These are phyloP conservation scores for Yamadazyma kitorensis DNA, from an alignment of 805 yeast species.

Conservation along the genomic window DNA sequence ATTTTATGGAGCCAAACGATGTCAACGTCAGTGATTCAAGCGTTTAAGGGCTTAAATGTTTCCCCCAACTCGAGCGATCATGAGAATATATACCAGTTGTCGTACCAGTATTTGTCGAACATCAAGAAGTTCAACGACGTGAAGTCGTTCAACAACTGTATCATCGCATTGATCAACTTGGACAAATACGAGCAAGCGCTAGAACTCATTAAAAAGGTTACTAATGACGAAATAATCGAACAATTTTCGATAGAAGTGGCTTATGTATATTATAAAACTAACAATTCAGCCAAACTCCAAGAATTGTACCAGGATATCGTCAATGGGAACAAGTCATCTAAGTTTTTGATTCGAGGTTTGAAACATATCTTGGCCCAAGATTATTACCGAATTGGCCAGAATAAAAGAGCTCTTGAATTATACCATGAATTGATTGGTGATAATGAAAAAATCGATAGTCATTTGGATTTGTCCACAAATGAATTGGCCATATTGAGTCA, in stretches of 20 bases:
- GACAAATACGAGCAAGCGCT: constrained; percentile 54
- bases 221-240: constrained; percentile 30
- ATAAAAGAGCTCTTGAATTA: constrained; percentile 39
- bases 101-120: constrained; percentile 40
- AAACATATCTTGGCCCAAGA: constrained; percentile 54
- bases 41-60: constrained; percentile 39
- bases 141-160: constrained; percentile 40
- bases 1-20: constrained; percentile 19
- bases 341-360: constrained; percentile 30
- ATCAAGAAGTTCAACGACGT: constrained; percentile 34
- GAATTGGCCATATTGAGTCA: constrained; percentile 69
- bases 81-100: constrained; percentile 34
- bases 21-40: constrained; percentile 40
- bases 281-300: constrained; percentile 31
- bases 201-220: constrained; percentile 38
- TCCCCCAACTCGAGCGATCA: constrained; percentile 28
- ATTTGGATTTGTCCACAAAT: constrained; percentile 55
- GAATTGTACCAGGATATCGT: constrained; percentile 15
- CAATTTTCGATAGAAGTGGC: constrained; percentile 49
- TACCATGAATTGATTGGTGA: constrained; percentile 41
- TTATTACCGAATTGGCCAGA: constrained; percentile 47
- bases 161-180: constrained; percentile 57
- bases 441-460: constrained; percentile 38
- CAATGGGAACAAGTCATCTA: constrained; percentile 16
- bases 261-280: constrained; percentile 59